These are phyloP conservation scores for Triticum timopheevii DNA, from an alignment of 176 grass and related monocot genomes.

Conservation along the genomic window DNA sequence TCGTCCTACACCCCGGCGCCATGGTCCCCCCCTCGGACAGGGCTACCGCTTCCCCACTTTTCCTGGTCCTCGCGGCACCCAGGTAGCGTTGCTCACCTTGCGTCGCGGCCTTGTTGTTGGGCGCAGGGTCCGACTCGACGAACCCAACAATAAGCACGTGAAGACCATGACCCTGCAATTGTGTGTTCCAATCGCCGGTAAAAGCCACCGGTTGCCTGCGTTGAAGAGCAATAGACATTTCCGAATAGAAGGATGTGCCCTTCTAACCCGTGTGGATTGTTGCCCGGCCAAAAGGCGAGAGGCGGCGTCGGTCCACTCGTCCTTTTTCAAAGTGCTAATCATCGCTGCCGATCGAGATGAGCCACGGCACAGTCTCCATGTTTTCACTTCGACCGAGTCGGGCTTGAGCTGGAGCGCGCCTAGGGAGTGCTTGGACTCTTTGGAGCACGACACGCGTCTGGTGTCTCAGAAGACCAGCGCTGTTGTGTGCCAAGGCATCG, in stretches of 20 bases:
- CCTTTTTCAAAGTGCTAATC: background rate
- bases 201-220: background rate
- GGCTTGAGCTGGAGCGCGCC: background rate
- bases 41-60: background rate
- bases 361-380: background rate
- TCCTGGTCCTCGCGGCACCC: no score
- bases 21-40: background rate
- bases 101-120: background rate
- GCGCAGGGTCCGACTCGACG: background rate
- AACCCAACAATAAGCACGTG: accelerated
- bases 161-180: background rate
- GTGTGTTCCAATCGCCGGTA: background rate
- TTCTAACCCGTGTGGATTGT: background rate
- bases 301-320: no score
- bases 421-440: background rate
- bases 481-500: background rate
- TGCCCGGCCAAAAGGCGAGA: background rate
- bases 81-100: background rate
- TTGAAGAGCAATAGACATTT: background rate
- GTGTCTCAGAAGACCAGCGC: background rate
- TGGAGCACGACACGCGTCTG: background rate
- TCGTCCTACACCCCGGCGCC: background rate
- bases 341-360: background rate
- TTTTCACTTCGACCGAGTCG: background rate
- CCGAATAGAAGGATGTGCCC: background rate